A percentile compares a stretch with the other conserved stretches of the same genome.
These are phyloP conservation scores for Botrytis pseudocinerea DNA, from an alignment of 2,329 filamentous ascomycete genomes.

Conservation along the genomic window DNA sequence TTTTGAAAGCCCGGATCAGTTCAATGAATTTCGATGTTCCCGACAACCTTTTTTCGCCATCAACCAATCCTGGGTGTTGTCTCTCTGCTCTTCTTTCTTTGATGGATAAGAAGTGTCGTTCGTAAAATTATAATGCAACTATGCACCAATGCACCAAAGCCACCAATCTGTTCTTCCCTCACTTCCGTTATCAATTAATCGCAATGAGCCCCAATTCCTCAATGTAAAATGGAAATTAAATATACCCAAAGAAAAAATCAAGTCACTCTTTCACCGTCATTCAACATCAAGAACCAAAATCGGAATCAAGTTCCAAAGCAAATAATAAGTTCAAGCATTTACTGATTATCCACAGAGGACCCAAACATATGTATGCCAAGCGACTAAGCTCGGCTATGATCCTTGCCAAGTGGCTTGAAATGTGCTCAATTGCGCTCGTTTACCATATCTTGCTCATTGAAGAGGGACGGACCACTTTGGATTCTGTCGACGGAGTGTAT, in stretches of 20 bases:
- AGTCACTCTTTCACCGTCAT: neutral
- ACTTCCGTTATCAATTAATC: neutral
- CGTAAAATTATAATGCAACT: slow-evolving; percentile 10
- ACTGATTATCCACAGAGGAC: neutral
- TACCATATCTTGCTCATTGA: neutral
- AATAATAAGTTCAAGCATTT: neutral
- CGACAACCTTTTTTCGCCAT: neutral
- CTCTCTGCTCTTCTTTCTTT: neutral
- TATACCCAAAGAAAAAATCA: neutral
- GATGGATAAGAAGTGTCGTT: neutral
- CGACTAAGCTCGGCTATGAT: neutral
- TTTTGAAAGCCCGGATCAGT: neutral
- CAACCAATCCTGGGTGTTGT: neutral
- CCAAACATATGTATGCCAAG: slow-evolving; percentile 12
- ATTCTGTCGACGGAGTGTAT: neutral
- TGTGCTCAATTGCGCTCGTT: slow-evolving; percentile 26
- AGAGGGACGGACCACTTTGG: slow-evolving; percentile 3
- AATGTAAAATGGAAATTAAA: neutral
- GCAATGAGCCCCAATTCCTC: neutral
- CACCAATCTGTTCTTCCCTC: neutral
- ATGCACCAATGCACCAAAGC: neutral
- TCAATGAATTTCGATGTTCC: neutral
- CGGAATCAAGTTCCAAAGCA: neutral
- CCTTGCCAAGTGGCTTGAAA: slow-evolving; percentile 24
- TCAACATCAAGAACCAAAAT: neutral